Evolutionary conservation across 2,329 filamentous ascomycete species (phyloP), one percentile per base, ranked within the genome.

Genomic region (Penicillium psychrosexuale): DNA sequence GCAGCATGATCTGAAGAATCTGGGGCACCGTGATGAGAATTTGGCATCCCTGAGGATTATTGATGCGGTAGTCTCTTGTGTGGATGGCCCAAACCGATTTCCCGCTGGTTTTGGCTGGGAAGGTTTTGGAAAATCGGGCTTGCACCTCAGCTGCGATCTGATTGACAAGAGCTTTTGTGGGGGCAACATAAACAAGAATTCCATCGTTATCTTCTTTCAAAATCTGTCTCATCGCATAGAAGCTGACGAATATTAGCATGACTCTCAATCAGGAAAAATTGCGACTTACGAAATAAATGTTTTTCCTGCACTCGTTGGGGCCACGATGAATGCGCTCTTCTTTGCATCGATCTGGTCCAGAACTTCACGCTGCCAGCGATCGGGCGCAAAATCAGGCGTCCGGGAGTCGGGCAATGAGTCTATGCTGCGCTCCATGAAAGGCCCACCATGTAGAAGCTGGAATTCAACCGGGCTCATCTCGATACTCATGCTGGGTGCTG

Each of bases 111-210:
- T 84, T 79, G 28, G 78, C 33, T 17, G 54, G 77, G 69, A 85
- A 82, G 0, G 72, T 77, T 71, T 92, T 93, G 0, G 81, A 84
- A 66, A 90, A 93, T 5, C 87, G 82, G 5, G 84, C 88, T 67
- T 90, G 84, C 15, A 92, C 79, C 71, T 92, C 89, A 1, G 89
- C 89, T 1, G 88, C 89, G 60, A 93, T 91, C 69, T 93, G 89
- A 67, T 92, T 92, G 55, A 92, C 88, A 11, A 93, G 77, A 3
- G 90, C 88, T 66, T 93, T 93, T 0, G 89, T 92, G 0, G 89
- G 89, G 0, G 88, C 89, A 6, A 93, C 86, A 61, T 92, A 93
- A 0, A 92, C 86, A 7, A 93, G 72, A 3, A 92, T 80, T 3
- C 83, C 85, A 46, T 90, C 83, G 56, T 92, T 82, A 58, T 83